These are phyloP conservation scores for Blastobotrys chiropterorum DNA, from an alignment of 805 yeast species.

Conservation along the genomic window DNA sequence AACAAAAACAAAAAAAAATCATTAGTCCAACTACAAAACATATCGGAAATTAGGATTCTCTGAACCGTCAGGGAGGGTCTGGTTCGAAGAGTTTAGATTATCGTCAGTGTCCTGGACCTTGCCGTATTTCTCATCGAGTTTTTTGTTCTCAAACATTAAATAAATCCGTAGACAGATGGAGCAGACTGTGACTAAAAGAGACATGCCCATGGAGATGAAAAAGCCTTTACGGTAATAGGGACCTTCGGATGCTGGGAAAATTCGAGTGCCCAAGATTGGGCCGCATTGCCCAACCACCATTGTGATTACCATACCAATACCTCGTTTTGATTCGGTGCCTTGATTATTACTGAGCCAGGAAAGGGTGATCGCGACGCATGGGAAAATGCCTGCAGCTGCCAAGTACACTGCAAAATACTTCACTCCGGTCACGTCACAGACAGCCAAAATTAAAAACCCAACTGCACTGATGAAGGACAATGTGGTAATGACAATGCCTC, in stretches of 20 bases:
- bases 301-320: slow-evolving; percentile 26
- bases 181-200: slow-evolving; percentile 11
- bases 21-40: no score
- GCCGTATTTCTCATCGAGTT: slow-evolving; percentile 16
- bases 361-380: slow-evolving; percentile 20
- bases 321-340: slow-evolving; percentile 26
- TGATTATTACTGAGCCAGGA: slow-evolving; percentile 26
- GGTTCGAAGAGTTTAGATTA: slow-evolving; percentile 1
- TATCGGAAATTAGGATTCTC: slow-evolving; percentile 15
- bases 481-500: slow-evolving; percentile 20
- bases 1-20: no score
- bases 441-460: slow-evolving; percentile 24
- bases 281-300: slow-evolving; percentile 29
- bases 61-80: slow-evolving; percentile 11
- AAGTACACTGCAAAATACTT: slow-evolving; percentile 27
- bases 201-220: slow-evolving; percentile 19
- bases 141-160: slow-evolving; percentile 13
- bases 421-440: slow-evolving; percentile 19
- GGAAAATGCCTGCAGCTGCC: slow-evolving; percentile 22
- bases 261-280: slow-evolving; percentile 26
- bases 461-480: slow-evolving; percentile 14
- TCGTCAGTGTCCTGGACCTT: slow-evolving; percentile 9
- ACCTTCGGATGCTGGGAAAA: slow-evolving; percentile 19
- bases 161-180: slow-evolving; percentile 12
- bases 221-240: slow-evolving; percentile 20